These are phyloP conservation scores for Claviceps sorghi DNA, from an alignment of 2,329 filamentous ascomycete species.

Conservation along the genomic window DNA sequence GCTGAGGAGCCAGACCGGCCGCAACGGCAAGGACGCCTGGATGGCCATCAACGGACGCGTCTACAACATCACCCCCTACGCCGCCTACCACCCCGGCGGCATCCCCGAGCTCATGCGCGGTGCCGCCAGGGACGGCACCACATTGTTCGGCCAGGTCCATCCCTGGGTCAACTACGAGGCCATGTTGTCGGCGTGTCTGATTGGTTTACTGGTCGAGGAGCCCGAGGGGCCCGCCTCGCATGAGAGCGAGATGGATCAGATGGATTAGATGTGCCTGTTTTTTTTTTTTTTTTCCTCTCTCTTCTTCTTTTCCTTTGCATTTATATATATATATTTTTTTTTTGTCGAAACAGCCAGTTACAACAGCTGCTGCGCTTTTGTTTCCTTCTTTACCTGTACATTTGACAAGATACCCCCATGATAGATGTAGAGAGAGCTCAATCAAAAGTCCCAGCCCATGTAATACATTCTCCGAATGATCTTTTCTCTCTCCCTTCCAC, in stretches of 20 bases:
- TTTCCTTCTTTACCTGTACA: background rate
- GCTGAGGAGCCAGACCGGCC: constrained; percentile 64
- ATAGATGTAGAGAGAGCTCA: background rate
- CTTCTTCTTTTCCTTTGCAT: background rate
- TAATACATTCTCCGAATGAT: no score
- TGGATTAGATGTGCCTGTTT: constrained; percentile 31
- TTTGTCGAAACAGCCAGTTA: background rate
- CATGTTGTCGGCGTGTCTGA: constrained; percentile 48
- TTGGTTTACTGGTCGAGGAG: constrained; percentile 50
- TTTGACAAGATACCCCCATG: constrained; percentile 5
- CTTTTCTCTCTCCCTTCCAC: no score
- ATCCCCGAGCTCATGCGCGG: constrained; percentile 54
- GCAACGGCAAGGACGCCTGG: constrained; percentile 80
- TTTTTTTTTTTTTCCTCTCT: background rate
- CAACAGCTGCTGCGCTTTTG: no score
- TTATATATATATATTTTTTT: background rate
- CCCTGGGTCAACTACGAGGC: constrained; percentile 61
- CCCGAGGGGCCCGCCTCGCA: constrained; percentile 21
- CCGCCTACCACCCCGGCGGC: constrained; percentile 82
- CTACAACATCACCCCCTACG: constrained; percentile 85
- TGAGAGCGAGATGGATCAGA: constrained; percentile 38
- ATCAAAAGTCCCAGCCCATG: background rate
- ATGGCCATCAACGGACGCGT: constrained; percentile 78
- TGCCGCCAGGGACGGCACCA: constrained; percentile 47
- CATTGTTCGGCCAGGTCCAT: constrained; percentile 51